phyloP scores from a whole-genome alignment of 768 basidiomycete species.

The Postia placenta region DNA sequence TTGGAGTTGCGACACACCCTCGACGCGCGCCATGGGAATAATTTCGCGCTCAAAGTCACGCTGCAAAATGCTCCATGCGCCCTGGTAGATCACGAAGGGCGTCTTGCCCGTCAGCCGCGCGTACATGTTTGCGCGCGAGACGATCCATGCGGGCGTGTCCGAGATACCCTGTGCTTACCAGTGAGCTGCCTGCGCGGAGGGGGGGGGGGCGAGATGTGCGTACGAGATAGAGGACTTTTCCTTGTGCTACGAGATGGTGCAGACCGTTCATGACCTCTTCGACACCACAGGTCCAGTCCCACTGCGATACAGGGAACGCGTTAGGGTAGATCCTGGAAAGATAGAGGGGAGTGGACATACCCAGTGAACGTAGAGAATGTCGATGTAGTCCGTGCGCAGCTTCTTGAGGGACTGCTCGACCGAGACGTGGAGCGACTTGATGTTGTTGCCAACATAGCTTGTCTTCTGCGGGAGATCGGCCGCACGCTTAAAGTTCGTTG shows the following conservation, averaged over 20 bases:
- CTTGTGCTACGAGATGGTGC: constrained; percentile 39
- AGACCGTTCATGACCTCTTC: constrained; percentile 49
- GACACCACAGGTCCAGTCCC: constrained; percentile 45
- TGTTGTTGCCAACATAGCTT: constrained; percentile 31
- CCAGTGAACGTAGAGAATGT: constrained; percentile 40
- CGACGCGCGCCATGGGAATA: constrained; percentile 25
- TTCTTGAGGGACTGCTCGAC: constrained; percentile 32
- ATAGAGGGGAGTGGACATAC: constrained; percentile 33
- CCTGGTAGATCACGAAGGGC: constrained; percentile 39
- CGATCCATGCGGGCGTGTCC: constrained; percentile 29
- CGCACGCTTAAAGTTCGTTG: constrained; percentile 4
- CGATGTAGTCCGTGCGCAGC: constrained; percentile 38
- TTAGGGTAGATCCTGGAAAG: constrained; percentile 34
- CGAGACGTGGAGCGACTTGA: constrained; percentile 32
- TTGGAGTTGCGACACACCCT: constrained; percentile 7
- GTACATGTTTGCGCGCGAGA: constrained; percentile 33
- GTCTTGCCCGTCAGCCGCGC: constrained; percentile 29
- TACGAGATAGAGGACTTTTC: constrained; percentile 35
- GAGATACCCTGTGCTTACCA: constrained; percentile 12
- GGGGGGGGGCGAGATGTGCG: background rate
- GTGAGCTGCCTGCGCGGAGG: background rate
- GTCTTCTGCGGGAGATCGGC: constrained; percentile 14
- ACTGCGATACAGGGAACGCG: constrained; percentile 13
- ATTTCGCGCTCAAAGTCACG: constrained; percentile 40
- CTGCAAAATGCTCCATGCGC: constrained; percentile 21